phyloP scores from a whole-genome alignment of 2,329 filamentous ascomycete genomes.

The Myotisia sp. region DNA sequence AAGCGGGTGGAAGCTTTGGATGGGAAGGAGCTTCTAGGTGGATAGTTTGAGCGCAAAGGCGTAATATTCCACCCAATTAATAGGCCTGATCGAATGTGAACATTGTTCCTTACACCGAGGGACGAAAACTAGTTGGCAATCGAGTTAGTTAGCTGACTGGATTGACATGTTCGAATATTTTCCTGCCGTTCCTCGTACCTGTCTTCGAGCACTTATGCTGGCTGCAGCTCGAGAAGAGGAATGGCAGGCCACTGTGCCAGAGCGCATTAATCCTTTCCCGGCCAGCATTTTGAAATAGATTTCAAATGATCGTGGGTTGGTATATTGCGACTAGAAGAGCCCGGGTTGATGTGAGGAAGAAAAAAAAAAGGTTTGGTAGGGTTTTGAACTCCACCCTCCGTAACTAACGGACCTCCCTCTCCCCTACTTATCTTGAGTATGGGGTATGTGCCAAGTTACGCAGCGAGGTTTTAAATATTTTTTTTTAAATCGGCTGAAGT shows the following conservation, averaged over 20 bases:
- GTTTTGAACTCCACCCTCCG: too few relatives aligned
- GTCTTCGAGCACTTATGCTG: slow-evolving; percentile 21
- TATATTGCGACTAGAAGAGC: too few relatives aligned
- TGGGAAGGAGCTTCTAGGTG: not conserved
- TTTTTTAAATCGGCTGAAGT: too few relatives aligned
- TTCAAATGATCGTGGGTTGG: too few relatives aligned
- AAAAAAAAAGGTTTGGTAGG: too few relatives aligned
- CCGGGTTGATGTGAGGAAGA: too few relatives aligned
- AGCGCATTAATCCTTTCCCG: slow-evolving; percentile 39
- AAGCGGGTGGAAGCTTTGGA: slow-evolving; percentile 21
- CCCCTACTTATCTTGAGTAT: too few relatives aligned
- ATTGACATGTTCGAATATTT: not conserved
- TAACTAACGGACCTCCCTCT: too few relatives aligned
- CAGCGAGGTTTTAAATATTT: too few relatives aligned
- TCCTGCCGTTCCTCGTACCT: slow-evolving; percentile 17
- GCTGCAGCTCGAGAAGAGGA: slow-evolving; percentile 19
- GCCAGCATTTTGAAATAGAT: slow-evolving; percentile 40
- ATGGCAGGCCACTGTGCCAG: slow-evolving; percentile 30
- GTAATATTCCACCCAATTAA: slow-evolving; percentile 1
- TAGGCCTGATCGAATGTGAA: slow-evolving; percentile 5
- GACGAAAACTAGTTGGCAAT: slow-evolving; percentile 11
- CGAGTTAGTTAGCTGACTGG: slow-evolving; percentile 1
- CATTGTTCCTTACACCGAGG: slow-evolving; percentile 6
- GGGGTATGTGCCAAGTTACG: too few relatives aligned
- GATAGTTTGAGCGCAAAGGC: slow-evolving; percentile 1